phyloP scores from a whole-genome alignment of 2,329 filamentous ascomycete genomes.

The Tricladium varicosporioides region DNA sequence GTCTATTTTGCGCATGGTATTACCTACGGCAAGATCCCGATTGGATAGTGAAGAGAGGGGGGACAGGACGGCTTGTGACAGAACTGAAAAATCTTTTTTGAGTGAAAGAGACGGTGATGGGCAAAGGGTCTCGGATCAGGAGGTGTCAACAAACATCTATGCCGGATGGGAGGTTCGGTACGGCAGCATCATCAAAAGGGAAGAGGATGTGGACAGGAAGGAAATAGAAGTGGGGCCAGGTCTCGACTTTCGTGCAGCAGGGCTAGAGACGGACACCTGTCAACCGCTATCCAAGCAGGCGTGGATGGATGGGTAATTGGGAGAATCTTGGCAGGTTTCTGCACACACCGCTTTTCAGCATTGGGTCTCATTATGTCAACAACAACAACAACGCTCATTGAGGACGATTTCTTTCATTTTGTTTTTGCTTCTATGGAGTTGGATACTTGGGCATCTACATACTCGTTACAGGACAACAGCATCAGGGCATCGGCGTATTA shows the following conservation, averaged over 20 bases:
- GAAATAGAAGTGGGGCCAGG: neutral
- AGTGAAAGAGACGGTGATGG: too few species aligned
- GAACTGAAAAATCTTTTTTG: neutral
- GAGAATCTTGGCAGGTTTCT: neutral
- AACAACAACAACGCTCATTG: too few species aligned
- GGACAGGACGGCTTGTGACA: neutral
- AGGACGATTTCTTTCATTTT: too few species aligned
- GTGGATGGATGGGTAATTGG: neutral
- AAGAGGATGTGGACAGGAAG: neutral
- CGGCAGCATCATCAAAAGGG: neutral
- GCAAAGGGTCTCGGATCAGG: neutral
- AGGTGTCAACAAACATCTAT: neutral
- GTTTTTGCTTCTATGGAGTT: too few species aligned
- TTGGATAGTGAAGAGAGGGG: neutral
- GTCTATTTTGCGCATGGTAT: neutral
- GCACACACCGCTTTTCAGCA: neutral
- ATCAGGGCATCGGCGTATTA: too few species aligned
- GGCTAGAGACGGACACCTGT: neutral
- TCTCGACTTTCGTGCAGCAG: neutral
- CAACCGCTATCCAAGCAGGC: neutral
- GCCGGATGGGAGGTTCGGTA: neutral
- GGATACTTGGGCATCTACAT: too few species aligned
- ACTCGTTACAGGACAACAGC: too few species aligned
- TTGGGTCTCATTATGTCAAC: too few species aligned
- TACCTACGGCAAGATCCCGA: neutral